phyloP scores from a whole-genome alignment of 2,329 filamentous ascomycete genomes.

The Pseudocercospora pini-densiflorae region DNA sequence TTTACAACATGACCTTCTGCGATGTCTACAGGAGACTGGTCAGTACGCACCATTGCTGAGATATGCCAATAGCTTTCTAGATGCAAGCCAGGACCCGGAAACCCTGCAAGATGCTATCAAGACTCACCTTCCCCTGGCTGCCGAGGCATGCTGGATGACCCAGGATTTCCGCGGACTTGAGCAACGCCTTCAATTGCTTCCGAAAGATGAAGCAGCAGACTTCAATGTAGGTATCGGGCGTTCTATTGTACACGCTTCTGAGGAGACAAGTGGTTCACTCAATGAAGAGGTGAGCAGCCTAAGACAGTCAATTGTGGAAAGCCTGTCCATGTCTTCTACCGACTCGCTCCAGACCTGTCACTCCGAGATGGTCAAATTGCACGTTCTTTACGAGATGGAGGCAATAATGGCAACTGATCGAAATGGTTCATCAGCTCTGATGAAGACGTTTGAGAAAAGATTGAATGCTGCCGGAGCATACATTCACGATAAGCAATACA shows the following conservation, averaged over 20 bases:
- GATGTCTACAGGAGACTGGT: slow-evolving; percentile 91
- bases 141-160: slow-evolving; percentile 91
- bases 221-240: slow-evolving; percentile 84
- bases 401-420: slow-evolving; percentile 61
- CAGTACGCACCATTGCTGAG: slow-evolving; percentile 78
- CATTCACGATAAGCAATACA: slow-evolving; percentile 89
- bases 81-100: slow-evolving; percentile 13
- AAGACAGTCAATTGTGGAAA: slow-evolving; percentile 71
- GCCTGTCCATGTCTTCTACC: slow-evolving; percentile 76
- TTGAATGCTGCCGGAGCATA: slow-evolving; percentile 89
- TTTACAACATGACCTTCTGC: slow-evolving; percentile 80
- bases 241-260: slow-evolving; percentile 63
- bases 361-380: slow-evolving; percentile 81
- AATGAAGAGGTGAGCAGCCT: slow-evolving; percentile 64
- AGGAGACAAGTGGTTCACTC: slow-evolving; percentile 58
- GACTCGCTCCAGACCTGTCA: slow-evolving; percentile 83
- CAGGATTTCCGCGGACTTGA: slow-evolving; percentile 78
- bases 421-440: slow-evolving; percentile 13
- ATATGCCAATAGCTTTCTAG: slow-evolving; percentile 75
- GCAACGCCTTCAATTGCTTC: slow-evolving; percentile 54
- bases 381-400: slow-evolving; percentile 86
- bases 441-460: slow-evolving; percentile 56
- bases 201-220: slow-evolving; percentile 54
- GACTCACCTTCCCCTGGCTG: slow-evolving; percentile 70
- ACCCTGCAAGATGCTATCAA: background rate